These are phyloP conservation scores for Tetraselmis striata DNA, from an alignment of 139 green algal genomes.

Conservation along the genomic window DNA sequence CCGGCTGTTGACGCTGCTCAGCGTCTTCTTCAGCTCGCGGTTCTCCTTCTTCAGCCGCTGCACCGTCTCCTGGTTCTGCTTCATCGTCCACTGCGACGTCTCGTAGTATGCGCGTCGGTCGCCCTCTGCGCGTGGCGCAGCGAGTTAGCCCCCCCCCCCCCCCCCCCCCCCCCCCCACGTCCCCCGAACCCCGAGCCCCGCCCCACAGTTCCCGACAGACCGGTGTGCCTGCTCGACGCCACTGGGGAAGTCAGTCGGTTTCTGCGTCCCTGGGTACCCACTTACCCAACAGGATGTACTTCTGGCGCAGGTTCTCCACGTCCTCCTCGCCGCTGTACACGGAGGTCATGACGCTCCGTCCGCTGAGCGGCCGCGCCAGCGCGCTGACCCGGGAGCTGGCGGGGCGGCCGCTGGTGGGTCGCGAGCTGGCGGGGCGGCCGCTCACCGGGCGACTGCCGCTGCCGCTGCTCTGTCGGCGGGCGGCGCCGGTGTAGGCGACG, in stretches of 20 bases:
- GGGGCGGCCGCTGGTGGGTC: background rate
- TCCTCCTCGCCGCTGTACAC: too few relatives aligned
- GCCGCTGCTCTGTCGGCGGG: too few relatives aligned
- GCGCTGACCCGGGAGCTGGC: background rate
- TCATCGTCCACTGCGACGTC: conserved; percentile 46
- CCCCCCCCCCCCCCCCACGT: too few relatives aligned
- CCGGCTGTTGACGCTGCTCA: conserved; percentile 12
- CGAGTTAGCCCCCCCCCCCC: too few relatives aligned
- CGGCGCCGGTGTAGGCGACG: too few relatives aligned
- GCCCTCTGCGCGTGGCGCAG: conserved; percentile 34
- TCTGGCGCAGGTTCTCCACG: background rate
- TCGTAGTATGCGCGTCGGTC: conserved; percentile 39
- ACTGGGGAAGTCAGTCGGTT: too few relatives aligned
- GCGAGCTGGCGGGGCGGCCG: background rate
- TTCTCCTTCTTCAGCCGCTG: conserved; percentile 45
- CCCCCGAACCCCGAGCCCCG: too few relatives aligned
- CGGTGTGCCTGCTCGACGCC: too few relatives aligned
- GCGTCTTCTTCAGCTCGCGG: conserved; percentile 36
- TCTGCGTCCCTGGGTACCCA: background rate
- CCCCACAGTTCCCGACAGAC: too few relatives aligned
- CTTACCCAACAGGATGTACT: background rate
- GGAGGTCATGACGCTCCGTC: too few relatives aligned
- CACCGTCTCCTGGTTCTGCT: conserved; percentile 51
- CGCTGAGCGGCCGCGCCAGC: too few relatives aligned
- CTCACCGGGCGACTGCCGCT: background rate